Base-by-base conservation (phyloP, 2,329 filamentous ascomycete genomes). In the Penicillium occitanis region DNA sequence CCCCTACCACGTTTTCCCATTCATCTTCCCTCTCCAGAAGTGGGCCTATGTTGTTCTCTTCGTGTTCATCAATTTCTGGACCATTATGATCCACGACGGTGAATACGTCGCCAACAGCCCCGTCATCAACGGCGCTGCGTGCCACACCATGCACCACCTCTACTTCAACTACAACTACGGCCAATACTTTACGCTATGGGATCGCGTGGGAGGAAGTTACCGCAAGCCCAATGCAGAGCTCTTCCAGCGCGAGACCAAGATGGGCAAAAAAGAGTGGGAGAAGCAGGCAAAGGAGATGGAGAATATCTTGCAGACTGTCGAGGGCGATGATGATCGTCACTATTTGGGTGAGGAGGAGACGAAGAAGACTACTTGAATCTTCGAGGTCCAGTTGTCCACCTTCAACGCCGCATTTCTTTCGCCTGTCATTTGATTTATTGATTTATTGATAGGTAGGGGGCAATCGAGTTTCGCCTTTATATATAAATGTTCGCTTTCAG, bases 31-130 rank as follows among this genome's bases (percentile, higher is more conserved):
- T 0, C 86, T 98, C 37, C 92, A 97, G 78, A 97, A 97, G 82
- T 85, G 92, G 75, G 90, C 92, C 35, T 97, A 93, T 74, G 88
- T 97, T 61, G 85, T 85, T 13, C 87, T 97, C 44, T 98, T 97
- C 81, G 83, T 90, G 72, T 96, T 96, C 76, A 91, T 98, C 82
- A 96, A 98, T 81, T 87, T 97, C 79, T 98, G 94, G 94, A 96
- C 93, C 46, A 92, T 98, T 73, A 86, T 97, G 81, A 97, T 98
- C 74, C 88, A 98, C 79, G 94, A 98, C 73, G 94, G 94, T 73
- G 94, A 98, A 81, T 97, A 96, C 76, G 87, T 96, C 17, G 90
- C 92, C 74, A 91, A 97, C 80, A 92, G 90, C 73, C 90, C 92
- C n/a, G 79, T 97, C 71, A 88, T 97, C 80, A 98, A 98, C 77